Evolutionary conservation across 169 alveolate species (phyloP).

Genomic region (Plasmodium vivax): DNA sequence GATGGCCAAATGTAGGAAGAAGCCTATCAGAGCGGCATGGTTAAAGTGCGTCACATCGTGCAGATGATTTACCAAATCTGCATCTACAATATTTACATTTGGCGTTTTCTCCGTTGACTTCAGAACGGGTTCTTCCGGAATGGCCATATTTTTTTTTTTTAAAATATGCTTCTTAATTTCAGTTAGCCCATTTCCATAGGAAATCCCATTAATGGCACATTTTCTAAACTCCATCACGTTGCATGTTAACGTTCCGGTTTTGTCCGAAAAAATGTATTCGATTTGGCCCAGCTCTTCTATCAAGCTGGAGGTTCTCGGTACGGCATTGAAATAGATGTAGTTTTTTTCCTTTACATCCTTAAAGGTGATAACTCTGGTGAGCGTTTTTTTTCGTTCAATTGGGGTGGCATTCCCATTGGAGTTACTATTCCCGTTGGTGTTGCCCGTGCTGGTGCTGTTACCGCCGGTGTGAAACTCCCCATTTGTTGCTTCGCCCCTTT

Average conservation of each 20-base stretch:
- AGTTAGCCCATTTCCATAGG: slow-evolving; percentile 87
- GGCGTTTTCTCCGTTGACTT: slow-evolving; percentile 74
- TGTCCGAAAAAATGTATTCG: slow-evolving; percentile 92
- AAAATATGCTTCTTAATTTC: slow-evolving; percentile 81
- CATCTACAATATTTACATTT: slow-evolving; percentile 84
- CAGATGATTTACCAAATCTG: slow-evolving; percentile 75
- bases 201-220: slow-evolving; percentile 83
- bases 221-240: slow-evolving; percentile 92
- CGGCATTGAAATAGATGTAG: slow-evolving; percentile 80
- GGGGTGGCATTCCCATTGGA: background rate
- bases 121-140: slow-evolving; percentile 77
- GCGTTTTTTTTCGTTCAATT: background rate
- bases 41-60: slow-evolving; percentile 79
- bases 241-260: slow-evolving; percentile 96
- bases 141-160: slow-evolving; percentile 76
- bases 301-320: slow-evolving; percentile 90
- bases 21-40: slow-evolving; percentile 79
- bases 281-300: slow-evolving; percentile 98
- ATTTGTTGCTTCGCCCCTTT: background rate
- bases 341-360: slow-evolving; percentile 48
- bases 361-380: slow-evolving; percentile 26
- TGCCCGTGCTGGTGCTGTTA: background rate
- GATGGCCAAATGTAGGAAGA: slow-evolving; percentile 81
- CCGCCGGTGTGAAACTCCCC: background rate
- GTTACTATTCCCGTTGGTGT: background rate